Percentiles rank a stretch among this genome's conserved stretches.
Conservation (phyloP, 306 rosid species). For the Amphicarpaea edgeworthii region DNA sequence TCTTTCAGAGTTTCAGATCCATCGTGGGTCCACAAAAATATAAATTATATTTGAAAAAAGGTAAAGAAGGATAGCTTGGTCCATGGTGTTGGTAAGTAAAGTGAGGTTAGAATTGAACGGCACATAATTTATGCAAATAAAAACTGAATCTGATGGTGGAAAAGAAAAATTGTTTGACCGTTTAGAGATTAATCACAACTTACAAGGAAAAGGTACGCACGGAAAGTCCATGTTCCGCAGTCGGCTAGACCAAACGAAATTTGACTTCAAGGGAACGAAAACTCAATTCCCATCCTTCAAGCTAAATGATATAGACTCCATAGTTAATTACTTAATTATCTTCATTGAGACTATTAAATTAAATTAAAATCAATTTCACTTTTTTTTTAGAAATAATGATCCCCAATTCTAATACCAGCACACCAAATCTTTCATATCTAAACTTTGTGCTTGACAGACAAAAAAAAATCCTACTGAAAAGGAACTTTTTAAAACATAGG, state of each 20-base stretch:
- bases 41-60: not conserved
- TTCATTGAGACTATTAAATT: not conserved
- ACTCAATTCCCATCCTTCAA: not conserved
- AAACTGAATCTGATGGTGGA: not conserved
- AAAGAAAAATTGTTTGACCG: conserved; percentile 15
- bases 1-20: conserved; percentile 23
- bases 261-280: conserved; percentile 11
- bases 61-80: not conserved
- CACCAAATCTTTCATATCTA: not conserved
- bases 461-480: not conserved
- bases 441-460: not conserved
- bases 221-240: conserved; percentile 10
- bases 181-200: too few relatives aligned
- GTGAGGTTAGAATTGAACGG: conserved; percentile 2
- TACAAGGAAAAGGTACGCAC: not conserved
- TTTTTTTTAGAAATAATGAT: not conserved
- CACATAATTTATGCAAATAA: not conserved
- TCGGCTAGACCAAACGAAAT: conserved; percentile 4
- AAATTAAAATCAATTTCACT: not conserved
- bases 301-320: not conserved
- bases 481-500: not conserved
- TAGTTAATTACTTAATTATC: conserved; percentile 23
- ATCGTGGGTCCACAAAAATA: not conserved
- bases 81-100: not conserved
- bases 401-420: not conserved